Base-by-base conservation (phyloP, 2,329 filamentous ascomycete genomes). In the Ophiostoma novo-ulmi region DNA sequence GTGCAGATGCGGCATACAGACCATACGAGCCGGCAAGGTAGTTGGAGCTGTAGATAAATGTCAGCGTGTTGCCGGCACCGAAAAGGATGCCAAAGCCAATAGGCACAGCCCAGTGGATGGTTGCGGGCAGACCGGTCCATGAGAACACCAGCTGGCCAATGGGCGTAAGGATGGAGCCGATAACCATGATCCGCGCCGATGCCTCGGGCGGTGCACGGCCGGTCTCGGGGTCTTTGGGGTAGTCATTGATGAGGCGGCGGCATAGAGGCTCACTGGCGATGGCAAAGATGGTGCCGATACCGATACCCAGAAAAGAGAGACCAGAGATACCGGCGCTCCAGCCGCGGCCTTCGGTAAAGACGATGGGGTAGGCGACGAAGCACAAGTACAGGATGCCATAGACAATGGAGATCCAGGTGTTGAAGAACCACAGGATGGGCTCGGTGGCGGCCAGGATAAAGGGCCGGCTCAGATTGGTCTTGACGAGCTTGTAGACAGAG, bases 361-460 rank as follows among this genome's bases (percentile, higher is more conserved):
- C 90, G 72, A 96, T 90, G 0, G 93, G 93, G 78, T 96, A 96
- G 14, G 92, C 92, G 20, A 96, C 90, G 81, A 97, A 97, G 80
- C 92, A 96, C 41, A 97, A 87, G 76, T 94, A 80, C 1, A 97
- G 83, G 58, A 97, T 93, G 22, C 89, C 91, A 78, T 97, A 97
- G 48, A 97, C 87, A 55, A 97, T 82, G 0, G 91, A 94, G 77
- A 94, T 91, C 81, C 91, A 88, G 20, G 86, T 76, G 71, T 87
- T 87, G 75, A 94, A 87, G 74, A 88, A 89, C 86, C 87, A 89
- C 64, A 89, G 75, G 70, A 97, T 97, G 0, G 93, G 94, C 75
- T 97, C 94, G 0, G 89, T 92, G 64, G 90, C 85, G 20, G 89
- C 87, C 78, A 97, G 88, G 1, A 90, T 81, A 72, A 97, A 91